Conservation (phyloP, 225 moss, liverwort and hornwort species). For the Thuidium tamariscinum region DNA sequence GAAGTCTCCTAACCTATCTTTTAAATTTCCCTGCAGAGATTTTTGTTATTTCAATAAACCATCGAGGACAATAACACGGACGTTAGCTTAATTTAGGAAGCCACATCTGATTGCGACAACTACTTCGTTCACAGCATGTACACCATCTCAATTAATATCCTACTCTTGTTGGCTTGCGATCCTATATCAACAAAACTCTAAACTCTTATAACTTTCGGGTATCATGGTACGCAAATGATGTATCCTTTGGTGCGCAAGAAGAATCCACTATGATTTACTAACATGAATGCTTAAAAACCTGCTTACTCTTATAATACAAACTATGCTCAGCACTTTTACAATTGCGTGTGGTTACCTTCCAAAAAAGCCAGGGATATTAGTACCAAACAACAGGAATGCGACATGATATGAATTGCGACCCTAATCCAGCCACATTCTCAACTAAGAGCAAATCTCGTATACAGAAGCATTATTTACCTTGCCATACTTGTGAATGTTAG, state of each 20-base stretch:
- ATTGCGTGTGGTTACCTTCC: too few species aligned
- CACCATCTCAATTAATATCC: neutral
- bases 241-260: neutral
- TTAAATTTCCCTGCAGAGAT: neutral
- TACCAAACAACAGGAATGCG: neutral
- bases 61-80: neutral
- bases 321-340: too few species aligned
- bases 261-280: neutral
- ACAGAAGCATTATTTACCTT: neutral
- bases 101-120: neutral
- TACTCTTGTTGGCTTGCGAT: too few species aligned
- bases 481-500: conserved; percentile 13
- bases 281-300: neutral
- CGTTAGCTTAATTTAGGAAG: neutral
- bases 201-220: neutral
- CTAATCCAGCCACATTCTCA: neutral
- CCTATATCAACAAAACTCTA: neutral
- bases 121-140: neutral
- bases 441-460: neutral
- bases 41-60: neutral
- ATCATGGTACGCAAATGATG: neutral
- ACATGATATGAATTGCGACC: neutral
- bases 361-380: neutral
- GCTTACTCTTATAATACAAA: neutral
- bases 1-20: neutral